Conservation (phyloP, 2,329 filamentous ascomycete species). For the Diaporthe citriasiana region DNA sequence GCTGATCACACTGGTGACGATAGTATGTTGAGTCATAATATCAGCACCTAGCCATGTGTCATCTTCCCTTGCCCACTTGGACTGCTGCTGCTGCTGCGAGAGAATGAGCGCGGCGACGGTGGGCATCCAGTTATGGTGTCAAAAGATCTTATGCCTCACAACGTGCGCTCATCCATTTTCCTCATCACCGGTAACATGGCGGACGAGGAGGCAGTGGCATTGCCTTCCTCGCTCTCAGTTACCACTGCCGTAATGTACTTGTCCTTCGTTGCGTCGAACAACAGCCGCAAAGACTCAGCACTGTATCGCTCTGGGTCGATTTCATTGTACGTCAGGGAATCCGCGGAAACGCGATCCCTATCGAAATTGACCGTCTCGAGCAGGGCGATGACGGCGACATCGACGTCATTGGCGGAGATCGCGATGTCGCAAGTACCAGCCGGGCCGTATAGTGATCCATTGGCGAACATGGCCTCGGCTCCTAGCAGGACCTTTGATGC, state of each 20-base stretch:
- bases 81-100: background rate
- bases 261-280: slow-evolving; percentile 93
- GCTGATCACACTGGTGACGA: background rate
- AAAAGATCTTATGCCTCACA: slow-evolving; percentile 49
- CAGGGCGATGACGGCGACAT: slow-evolving; percentile 87
- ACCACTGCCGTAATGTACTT: slow-evolving; percentile 90
- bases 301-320: slow-evolving; percentile 81
- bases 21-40: background rate
- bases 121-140: background rate
- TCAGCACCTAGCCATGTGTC: background rate
- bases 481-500: slow-evolving; percentile 83
- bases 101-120: too few species aligned
- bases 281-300: slow-evolving; percentile 70
- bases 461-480: slow-evolving; percentile 95
- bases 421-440: slow-evolving; percentile 90
- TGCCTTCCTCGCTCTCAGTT: slow-evolving; percentile 93
- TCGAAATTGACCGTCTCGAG: slow-evolving; percentile 98
- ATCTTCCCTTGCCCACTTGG: background rate
- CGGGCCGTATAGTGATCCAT: slow-evolving; percentile 89
- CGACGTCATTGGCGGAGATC: slow-evolving; percentile 81
- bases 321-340: slow-evolving; percentile 95
- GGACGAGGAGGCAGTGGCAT: slow-evolving; percentile 87
- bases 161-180: slow-evolving; percentile 68
- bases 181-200: slow-evolving; percentile 79
- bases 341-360: slow-evolving; percentile 84